Conservation (phyloP, 768 basidiomycete species). For the Ramaria sp. region DNA sequence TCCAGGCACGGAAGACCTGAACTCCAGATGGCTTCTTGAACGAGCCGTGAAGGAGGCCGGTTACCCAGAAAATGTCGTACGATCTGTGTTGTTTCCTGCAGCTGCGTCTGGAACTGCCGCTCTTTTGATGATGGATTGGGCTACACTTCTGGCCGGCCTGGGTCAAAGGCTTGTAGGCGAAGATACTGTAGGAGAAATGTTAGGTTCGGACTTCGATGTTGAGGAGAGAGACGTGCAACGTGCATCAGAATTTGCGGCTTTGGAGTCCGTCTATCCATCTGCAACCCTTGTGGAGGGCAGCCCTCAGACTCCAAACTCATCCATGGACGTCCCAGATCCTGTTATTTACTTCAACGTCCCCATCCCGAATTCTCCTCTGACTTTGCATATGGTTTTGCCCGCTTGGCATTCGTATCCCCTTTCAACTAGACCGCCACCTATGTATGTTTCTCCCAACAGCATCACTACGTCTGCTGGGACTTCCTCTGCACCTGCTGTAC, state of each 20-base stretch:
- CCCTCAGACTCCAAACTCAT: neutral
- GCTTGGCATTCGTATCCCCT: conserved; percentile 33
- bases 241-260: conserved; percentile 23
- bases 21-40: conserved; percentile 71
- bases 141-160: conserved; percentile 43
- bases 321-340: neutral
- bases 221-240: conserved; percentile 14
- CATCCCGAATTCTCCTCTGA: conserved; percentile 51
- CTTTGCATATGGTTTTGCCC: conserved; percentile 56
- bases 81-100: conserved; percentile 20
- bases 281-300: neutral
- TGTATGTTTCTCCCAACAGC: conserved; percentile 41
- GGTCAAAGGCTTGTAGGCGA: conserved; percentile 46
- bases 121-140: conserved; percentile 28
- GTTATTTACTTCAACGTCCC: conserved; percentile 28
- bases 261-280: conserved; percentile 14
- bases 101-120: neutral
- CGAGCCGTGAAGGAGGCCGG: conserved; percentile 76
- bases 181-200: conserved; percentile 10
- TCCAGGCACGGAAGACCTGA: conserved; percentile 54
- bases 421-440: conserved; percentile 44
- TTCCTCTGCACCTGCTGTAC: conserved; percentile 33
- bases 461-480: conserved; percentile 26
- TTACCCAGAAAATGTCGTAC: conserved; percentile 65
- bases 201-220: neutral